phyloP scores from a whole-genome alignment of 257 asterid species.

The Anisodus tanguticus region DNA sequence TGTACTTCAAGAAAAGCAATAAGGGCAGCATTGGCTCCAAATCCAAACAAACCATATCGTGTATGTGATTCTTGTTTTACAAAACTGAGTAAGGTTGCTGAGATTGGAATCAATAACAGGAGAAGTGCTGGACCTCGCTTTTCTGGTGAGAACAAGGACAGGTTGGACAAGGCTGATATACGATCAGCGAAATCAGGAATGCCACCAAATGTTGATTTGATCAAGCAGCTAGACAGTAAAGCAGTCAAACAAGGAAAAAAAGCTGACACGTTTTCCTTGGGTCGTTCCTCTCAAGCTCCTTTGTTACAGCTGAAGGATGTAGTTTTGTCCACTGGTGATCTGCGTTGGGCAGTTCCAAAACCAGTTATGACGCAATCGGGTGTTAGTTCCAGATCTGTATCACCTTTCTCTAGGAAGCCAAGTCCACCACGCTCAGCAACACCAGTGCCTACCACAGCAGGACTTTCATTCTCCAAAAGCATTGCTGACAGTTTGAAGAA shows the following conservation, averaged over 20 bases:
- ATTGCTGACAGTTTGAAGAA: conserved; percentile 81
- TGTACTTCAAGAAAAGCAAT: conserved; percentile 84
- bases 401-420: conserved; percentile 86
- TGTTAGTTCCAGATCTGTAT: conserved; percentile 82
- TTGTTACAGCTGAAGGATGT: conserved; percentile 70
- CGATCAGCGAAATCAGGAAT: conserved; percentile 64
- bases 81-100: conserved; percentile 79
- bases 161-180: conserved; percentile 78
- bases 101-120: conserved; percentile 62
- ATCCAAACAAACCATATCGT: conserved; percentile 85
- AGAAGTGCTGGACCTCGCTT: conserved; percentile 77
- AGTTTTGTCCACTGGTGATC: conserved; percentile 57
- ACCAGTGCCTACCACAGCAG: conserved; percentile 86
- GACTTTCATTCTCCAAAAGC: conserved; percentile 83
- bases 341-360: conserved; percentile 65
- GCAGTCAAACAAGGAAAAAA: conserved; percentile 91
- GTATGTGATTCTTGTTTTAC: conserved; percentile 93
- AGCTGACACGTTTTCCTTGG: conserved; percentile 67
- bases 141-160: conserved; percentile 85
- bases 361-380: conserved; percentile 65
- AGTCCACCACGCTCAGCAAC: conserved; percentile 96
- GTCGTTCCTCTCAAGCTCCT: conserved; percentile 81
- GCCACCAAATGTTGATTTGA: conserved; percentile 77
- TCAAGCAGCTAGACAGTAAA: conserved; percentile 76
- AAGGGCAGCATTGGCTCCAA: conserved; percentile 92